Evolutionary conservation across 2,329 filamentous ascomycete genomes (phyloP).

Genomic region (Penicillium sp.): DNA sequence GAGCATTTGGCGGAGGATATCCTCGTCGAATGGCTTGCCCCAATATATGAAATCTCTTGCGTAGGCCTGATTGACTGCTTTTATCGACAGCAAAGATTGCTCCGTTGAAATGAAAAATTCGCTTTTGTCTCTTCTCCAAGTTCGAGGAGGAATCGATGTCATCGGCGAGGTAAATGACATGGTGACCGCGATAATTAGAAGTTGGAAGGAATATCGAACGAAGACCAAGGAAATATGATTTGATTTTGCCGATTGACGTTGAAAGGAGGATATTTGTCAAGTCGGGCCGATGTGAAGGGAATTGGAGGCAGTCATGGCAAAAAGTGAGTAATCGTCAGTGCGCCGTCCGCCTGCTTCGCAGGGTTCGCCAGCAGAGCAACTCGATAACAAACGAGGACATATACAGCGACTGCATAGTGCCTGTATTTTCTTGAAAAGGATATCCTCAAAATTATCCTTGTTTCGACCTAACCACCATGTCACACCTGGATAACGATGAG

Average conservation of each 20-base stretch:
- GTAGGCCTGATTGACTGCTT: constrained; percentile 26
- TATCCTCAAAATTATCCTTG: no score
- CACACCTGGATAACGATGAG: no score
- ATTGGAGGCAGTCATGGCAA: background rate
- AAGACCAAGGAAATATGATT: background rate
- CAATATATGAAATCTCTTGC: constrained; percentile 22
- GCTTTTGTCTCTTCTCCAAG: constrained; percentile 21
- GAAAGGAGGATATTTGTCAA: background rate
- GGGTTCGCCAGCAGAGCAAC: no score
- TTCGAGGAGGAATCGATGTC: constrained; percentile 13
- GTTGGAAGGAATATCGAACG: background rate
- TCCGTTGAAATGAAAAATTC: constrained; percentile 26
- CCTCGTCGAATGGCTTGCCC: constrained; percentile 20
- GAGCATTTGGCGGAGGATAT: constrained; percentile 25
- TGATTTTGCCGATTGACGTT: no score
- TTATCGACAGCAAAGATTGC: constrained; percentile 18
- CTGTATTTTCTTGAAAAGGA: no score
- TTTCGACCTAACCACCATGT: no score
- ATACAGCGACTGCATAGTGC: no score
- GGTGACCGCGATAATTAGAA: background rate
- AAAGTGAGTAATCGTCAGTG: background rate
- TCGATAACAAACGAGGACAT: no score
- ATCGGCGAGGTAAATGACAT: constrained; percentile 24
- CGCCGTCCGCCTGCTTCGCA: no score
- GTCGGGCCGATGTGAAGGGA: background rate